A percentile compares a stretch with the other conserved stretches of the same genome.
Evolutionary conservation across 2,329 filamentous ascomycete species (phyloP).

Genomic region (Exophiala lecanii-corni): DNA sequence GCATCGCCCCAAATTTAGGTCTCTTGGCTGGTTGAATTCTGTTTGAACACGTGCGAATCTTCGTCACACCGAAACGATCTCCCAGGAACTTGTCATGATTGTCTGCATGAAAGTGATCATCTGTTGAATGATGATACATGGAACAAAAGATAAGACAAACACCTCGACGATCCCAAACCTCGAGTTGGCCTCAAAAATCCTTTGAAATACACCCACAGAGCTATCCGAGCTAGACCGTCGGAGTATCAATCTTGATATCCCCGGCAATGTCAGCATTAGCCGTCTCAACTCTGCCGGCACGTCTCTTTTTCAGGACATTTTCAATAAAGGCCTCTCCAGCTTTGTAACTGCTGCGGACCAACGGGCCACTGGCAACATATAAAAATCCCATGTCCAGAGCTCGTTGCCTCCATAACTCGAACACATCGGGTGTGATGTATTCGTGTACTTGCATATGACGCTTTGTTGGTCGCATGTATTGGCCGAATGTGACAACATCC

Average conservation of each 20-base stretch:
- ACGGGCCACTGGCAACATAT: constrained; percentile 88
- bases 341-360: constrained; percentile 95
- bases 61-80: too few relatives aligned
- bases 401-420: constrained; percentile 85
- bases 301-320: constrained; percentile 86
- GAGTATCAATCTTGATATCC: constrained; percentile 13
- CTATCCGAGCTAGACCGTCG: constrained; percentile 7
- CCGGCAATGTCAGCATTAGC: constrained; percentile 27
- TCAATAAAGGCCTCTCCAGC: constrained; percentile 98
- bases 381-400: constrained; percentile 94
- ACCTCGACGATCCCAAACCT: too few relatives aligned
- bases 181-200: too few relatives aligned
- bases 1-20: too few relatives aligned
- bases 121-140: too few relatives aligned
- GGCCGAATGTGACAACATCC: constrained; percentile 97
- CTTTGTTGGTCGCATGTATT: constrained; percentile 99
- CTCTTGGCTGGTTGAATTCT: too few relatives aligned
- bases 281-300: constrained; percentile 29
- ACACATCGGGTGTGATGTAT: constrained; percentile 86
- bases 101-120: too few relatives aligned
- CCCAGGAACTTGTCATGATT: too few relatives aligned
- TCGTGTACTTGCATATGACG: constrained; percentile 94
- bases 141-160: too few relatives aligned
- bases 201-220: too few relatives aligned
- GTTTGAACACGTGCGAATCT: too few relatives aligned